phyloP scores from a whole-genome alignment of 129 eudicot genomes.

The Flaveria trinervia region DNA sequence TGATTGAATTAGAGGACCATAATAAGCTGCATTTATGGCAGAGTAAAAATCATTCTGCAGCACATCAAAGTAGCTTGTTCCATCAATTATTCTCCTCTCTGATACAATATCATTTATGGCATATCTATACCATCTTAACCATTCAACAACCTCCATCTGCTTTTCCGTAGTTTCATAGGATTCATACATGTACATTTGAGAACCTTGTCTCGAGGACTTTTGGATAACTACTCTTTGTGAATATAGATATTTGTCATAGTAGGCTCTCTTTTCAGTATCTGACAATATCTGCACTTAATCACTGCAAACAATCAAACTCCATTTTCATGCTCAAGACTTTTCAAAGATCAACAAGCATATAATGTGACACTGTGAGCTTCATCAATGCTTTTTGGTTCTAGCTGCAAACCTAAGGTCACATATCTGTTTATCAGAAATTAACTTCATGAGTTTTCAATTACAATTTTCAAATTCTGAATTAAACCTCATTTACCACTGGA shows the following conservation, averaged over 20 bases:
- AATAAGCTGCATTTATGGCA: conserved; percentile 79
- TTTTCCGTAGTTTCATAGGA: conserved; percentile 44
- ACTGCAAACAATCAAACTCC: conserved; percentile 21
- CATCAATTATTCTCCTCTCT: conserved; percentile 58
- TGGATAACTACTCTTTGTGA: conserved; percentile 48
- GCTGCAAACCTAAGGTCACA: no score
- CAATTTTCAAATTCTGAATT: neutral
- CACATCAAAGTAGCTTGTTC: conserved; percentile 74
- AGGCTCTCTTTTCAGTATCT: conserved; percentile 74
- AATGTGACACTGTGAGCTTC: neutral
- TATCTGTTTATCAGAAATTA: neutral
- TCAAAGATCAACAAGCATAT: neutral
- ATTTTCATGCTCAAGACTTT: conserved; percentile 6
- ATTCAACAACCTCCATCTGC: conserved; percentile 90
- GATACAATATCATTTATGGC: conserved; percentile 71
- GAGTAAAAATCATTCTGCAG: conserved; percentile 80
- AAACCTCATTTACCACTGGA: neutral
- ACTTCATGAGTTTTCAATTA: conserved; percentile 2
- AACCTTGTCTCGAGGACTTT: conserved; percentile 45
- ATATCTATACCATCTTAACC: conserved; percentile 89
- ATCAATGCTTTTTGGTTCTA: neutral
- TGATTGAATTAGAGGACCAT: conserved; percentile 78
- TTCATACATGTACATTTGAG: conserved; percentile 52
- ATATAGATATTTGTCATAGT: conserved; percentile 65
- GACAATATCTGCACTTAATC: conserved; percentile 71